Base-by-base conservation (phyloP, 441 rosid genomes). In the Melastoma candidum region DNA sequence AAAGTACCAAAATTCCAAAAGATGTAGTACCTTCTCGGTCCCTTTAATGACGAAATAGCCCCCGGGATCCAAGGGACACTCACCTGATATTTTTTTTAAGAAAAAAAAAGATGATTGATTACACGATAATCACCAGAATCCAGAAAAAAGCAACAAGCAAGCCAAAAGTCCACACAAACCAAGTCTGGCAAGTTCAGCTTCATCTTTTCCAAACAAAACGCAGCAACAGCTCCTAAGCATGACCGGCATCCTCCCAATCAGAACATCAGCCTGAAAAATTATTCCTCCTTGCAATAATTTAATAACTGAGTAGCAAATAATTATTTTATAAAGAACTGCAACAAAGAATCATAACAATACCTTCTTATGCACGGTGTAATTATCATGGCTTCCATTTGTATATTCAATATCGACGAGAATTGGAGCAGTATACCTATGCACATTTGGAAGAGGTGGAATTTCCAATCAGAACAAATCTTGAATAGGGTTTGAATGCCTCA, bases 51-150 rank as follows among this genome's bases (percentile, higher is more conserved):
- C 51, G 70, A 92, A 92, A 80, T 92, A 92, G 53, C 97, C 97
- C 58, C 98, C 97, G 54, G 97, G 97, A 67, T 92, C 97, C 54
- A 85, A 83, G 63, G 98, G 97, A 64, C 97, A 92, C 74, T 92
- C 98, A 66, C 98, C 98, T 92, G 52, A 59, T 64, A 46, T 53
- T 57, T 61, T 61, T 46, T 54, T 12, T 53, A 47, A 53, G 32
- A 39, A 7, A 39, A 26, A 26, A 29, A 43, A 60, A 32, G 64
- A 36, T 27, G 54, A 24, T 43, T 49, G 48, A 10, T 22, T 10
- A 25, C 47, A 51, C 9, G 25, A 1, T 26, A 27, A 14, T 14
- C n/a, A 48, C 47, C 12, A 52, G 49, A 62, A 44, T 13, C 48
- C 14, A 22, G 9, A 5, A 13, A 29, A 49, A 8, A 53, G 46